Conservation (phyloP, 805 yeast species). For the Cyberlindnera subsufficiens region DNA sequence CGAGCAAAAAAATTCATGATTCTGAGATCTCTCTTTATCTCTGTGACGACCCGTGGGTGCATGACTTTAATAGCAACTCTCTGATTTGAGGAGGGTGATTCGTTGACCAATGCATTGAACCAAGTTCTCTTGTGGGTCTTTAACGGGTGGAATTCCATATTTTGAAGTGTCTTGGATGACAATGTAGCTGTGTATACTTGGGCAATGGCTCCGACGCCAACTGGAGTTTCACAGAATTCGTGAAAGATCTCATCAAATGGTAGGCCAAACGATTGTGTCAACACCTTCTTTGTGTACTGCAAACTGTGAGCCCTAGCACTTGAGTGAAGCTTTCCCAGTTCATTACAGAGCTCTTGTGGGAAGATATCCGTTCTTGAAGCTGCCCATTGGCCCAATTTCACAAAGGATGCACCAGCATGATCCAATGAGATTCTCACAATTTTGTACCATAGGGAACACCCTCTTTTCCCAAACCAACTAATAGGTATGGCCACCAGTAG, state of each 20-base stretch:
- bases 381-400: slow-evolving; percentile 97
- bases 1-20: slow-evolving; percentile 82
- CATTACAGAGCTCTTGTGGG: slow-evolving; percentile 70
- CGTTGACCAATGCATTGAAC: slow-evolving; percentile 9
- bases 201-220: slow-evolving; percentile 98
- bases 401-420: slow-evolving; percentile 86
- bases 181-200: slow-evolving; percentile 83
- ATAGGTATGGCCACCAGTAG: slow-evolving; percentile 62
- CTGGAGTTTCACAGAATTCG: slow-evolving; percentile 65
- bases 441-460: slow-evolving; percentile 67
- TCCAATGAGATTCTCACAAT: slow-evolving; percentile 65
- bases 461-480: slow-evolving; percentile 32
- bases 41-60: slow-evolving; percentile 77
- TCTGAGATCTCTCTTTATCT: slow-evolving; percentile 71
- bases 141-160: slow-evolving; percentile 23
- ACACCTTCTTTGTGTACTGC: slow-evolving; percentile 47
- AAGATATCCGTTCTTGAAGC: slow-evolving; percentile 94
- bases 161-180: slow-evolving; percentile 36
- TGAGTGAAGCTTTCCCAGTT: slow-evolving; percentile 74
- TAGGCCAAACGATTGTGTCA: slow-evolving; percentile 52
- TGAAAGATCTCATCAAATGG: slow-evolving; percentile 69
- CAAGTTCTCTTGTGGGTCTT: slow-evolving; percentile 19
- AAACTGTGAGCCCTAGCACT: slow-evolving; percentile 73
- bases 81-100: slow-evolving; percentile 32
- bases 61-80: slow-evolving; percentile 87